Evolutionary conservation across 2,329 filamentous ascomycete genomes (phyloP), one percentile per base, ranked within the genome.

Genomic region (Colletotrichum scovillei): DNA sequence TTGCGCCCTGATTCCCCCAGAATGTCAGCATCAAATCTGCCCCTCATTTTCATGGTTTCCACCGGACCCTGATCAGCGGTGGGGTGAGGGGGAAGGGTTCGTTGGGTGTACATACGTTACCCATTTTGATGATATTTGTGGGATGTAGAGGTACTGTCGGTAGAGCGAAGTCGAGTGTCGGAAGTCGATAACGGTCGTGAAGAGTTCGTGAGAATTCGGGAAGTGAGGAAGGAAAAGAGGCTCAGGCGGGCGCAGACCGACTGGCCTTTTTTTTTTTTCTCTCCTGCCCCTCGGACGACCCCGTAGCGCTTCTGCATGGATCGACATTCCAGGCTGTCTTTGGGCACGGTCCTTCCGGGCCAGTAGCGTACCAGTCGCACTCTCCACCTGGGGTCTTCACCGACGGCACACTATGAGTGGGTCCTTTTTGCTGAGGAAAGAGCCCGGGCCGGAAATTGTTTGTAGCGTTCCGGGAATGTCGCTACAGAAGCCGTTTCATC

Each of bases 1-100:
- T 92, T 82, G 89, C 89, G 85, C 91, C 91, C 89, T 91, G 58
- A 67, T 49, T 49, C 26, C 26, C 16, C 67, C 60, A 19, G 63
- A 55, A 63, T 66, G 67, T 73, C 71, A 73, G 71, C 67, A 66
- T 65, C 56, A 28, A 46, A 46, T 38, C 19, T 49, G 60, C 71
- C 71, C 67, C 67, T 66, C 67, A 73, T 55, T 74, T 70, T 53
- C 57, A 1, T 35, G 32, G 74, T 76, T 68, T 72, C 72, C 72
- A 72, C 64, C 52, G 9, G 49, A 65, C 73, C 70, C 60, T 73
- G 73, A 74, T 65, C 65, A 59, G 69, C 73, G 56, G 73, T 65
- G 62, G 71, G 67, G 64, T 24, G 57, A 63, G 64, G 67, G 49
- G 62, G 22, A 14, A 53, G 42, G 28, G 7, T 70, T 67, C 63